A percentile compares a stretch with the other conserved stretches of the same genome.
Evolutionary conservation across 1,284 basidiomycete species (phyloP).

Genomic region (Sanghuangporus weigelae): DNA sequence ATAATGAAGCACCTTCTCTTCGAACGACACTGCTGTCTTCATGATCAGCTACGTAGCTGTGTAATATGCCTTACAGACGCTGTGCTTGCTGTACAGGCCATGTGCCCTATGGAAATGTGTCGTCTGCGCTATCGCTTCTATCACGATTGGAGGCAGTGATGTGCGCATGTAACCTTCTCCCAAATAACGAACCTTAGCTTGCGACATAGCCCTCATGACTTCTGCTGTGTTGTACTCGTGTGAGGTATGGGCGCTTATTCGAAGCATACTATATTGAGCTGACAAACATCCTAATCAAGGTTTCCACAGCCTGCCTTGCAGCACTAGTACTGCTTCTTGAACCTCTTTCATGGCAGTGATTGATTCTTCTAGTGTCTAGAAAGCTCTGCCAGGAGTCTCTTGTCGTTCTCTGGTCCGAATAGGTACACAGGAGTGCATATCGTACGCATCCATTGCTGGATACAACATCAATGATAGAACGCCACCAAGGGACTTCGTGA

Average conservation of each 20-base stretch:
- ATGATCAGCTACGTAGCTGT: no score
- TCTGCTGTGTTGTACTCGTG: not conserved
- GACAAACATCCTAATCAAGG: not conserved
- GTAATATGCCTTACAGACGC: no score
- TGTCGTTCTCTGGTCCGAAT: not conserved
- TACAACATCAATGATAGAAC: no score
- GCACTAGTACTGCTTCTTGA: not conserved
- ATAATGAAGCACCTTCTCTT: no score
- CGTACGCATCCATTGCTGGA: no score
- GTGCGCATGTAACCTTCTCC: no score
- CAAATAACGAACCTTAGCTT: not conserved
- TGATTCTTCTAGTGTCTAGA: not conserved
- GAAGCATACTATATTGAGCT: not conserved
- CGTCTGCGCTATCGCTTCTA: no score
- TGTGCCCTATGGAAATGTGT: no score
- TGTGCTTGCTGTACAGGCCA: no score
- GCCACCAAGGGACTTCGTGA: no score
- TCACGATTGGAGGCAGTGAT: no score
- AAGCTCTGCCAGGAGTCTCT: not conserved
- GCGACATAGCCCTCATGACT: not conserved
- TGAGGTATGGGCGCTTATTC: not conserved
- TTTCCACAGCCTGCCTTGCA: not conserved
- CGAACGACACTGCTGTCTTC: no score
- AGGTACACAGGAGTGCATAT: not conserved
- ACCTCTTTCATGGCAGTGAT: not conserved